Base-by-base conservation (phyloP, 176 grass and related monocot genomes). In the Bonia amplexicaulis region DNA sequence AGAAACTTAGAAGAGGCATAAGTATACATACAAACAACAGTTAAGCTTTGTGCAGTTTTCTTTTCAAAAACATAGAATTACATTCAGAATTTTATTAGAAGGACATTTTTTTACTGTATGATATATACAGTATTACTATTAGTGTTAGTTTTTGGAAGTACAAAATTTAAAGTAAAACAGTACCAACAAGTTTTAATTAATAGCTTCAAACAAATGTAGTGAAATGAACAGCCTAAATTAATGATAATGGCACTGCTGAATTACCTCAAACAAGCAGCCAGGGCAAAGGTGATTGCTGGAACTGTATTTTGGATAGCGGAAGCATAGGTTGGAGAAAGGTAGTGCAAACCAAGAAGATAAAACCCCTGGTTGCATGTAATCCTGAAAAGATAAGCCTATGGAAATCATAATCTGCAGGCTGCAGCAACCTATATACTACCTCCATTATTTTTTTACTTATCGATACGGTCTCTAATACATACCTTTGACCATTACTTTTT, bases 311-410 rank as follows among this genome's bases (percentile, higher is more conserved):
- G 92, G 73, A 94, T 89, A 9, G 89, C 92, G 84, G 92, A 94
- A 79, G 92, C 92, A 87, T 94, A 94, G 48, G 92, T 94, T 85
- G 92, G 92, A 77, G 92, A 94, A 27, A 91, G 35, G 53, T 91
- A 89, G 48, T 85, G 86, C 85, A 91, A 76, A 41, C 92, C 89
- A 64, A 91, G 71, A 57, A 94, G 46, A 65, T 91, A 91, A 66
- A 94, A 94, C 31, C 92, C 89, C 88, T 94, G 92, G 81, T 87
- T 94, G 55, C 81, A 82, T 69, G 89, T 86, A 70, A 94, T 94
- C 77, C 92, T 94, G 79, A 22, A 55, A 75, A 73, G 37, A 27
- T 41, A 67, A 25, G 3, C 12, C 41, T 26, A 68, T 58, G 14
- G 27, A 64, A 20, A 58, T 59, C 59, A 45, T 9, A 44, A 49